Percentiles rank a stretch among this genome's conserved stretches.
Evolutionary conservation across 2,329 filamentous ascomycete genomes (phyloP).

Genomic region (Paecilomyces dactylethromorphus): DNA sequence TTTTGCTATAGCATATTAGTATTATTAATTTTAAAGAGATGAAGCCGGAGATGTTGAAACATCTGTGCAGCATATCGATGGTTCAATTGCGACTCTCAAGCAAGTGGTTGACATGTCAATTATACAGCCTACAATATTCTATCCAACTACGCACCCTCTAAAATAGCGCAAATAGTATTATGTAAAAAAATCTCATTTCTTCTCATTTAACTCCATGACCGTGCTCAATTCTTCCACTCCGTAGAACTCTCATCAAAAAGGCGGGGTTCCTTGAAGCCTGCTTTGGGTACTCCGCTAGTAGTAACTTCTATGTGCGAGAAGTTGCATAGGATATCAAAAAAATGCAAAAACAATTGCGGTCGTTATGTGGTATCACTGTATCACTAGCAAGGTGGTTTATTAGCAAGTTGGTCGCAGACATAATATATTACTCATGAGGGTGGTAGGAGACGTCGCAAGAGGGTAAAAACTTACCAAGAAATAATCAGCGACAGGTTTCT

Average conservation of each 20-base stretch:
- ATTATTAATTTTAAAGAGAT: too few relatives aligned
- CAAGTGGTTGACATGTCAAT: background rate
- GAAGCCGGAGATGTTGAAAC: too few relatives aligned
- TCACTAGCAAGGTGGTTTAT: background rate
- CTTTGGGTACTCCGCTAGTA: background rate
- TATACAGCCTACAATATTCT: background rate
- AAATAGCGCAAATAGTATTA: background rate
- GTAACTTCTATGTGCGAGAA: background rate
- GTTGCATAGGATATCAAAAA: background rate
- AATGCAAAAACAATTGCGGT: background rate
- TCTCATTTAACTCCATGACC: background rate
- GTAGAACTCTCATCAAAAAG: background rate
- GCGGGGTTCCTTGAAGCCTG: background rate
- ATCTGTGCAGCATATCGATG: too few relatives aligned
- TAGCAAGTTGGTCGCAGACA: background rate
- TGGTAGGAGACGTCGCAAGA: background rate
- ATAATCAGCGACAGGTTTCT: slow-evolving; percentile 97
- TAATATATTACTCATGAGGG: background rate
- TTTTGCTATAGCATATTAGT: too few relatives aligned
- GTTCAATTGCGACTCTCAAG: too few relatives aligned
- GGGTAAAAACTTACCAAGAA: slow-evolving; percentile 55
- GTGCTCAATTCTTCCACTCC: background rate
- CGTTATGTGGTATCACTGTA: slow-evolving; percentile 3
- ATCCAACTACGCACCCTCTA: background rate
- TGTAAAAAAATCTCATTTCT: background rate